Percentiles rank a stretch among this genome's conserved stretches.
Evolutionary conservation across 2,329 filamentous ascomycete genomes (phyloP).

Genomic region (Nemania abortiva): DNA sequence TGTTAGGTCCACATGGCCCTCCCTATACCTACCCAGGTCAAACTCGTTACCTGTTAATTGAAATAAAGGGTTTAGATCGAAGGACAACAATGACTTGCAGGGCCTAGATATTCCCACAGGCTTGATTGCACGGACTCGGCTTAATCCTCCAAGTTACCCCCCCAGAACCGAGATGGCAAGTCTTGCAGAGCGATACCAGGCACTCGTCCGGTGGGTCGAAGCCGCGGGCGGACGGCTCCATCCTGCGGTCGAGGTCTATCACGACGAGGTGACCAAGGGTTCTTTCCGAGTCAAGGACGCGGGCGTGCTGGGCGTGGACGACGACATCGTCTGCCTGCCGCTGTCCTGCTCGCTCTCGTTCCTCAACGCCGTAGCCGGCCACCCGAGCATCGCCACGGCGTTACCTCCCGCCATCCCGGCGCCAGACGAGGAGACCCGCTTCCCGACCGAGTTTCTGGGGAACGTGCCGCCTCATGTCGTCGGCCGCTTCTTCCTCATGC

Average conservation of each 20-base stretch:
- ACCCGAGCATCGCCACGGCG: constrained; percentile 44
- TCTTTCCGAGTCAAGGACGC: constrained; percentile 64
- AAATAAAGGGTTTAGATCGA: too few species aligned
- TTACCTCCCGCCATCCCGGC: constrained; percentile 28
- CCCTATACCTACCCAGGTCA: too few species aligned
- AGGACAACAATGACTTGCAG: too few species aligned
- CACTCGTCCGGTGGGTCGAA: constrained; percentile 37
- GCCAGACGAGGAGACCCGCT: constrained; percentile 46
- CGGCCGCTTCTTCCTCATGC: constrained; percentile 75
- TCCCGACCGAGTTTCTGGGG: constrained; percentile 64
- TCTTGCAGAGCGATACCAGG: constrained; percentile 33
- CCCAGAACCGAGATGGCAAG: constrained; percentile 32
- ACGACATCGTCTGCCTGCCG: constrained; percentile 65
- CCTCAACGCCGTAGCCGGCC: constrained; percentile 63
- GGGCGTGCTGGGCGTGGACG: constrained; percentile 51
- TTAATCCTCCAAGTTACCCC: neutral
- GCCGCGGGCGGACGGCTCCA: constrained; percentile 55
- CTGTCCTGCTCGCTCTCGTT: constrained; percentile 68
- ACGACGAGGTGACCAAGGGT: constrained; percentile 63
- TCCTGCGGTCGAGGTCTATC: constrained; percentile 64
- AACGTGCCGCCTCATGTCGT: constrained; percentile 68
- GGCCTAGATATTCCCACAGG: too few species aligned
- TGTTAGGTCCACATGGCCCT: too few species aligned
- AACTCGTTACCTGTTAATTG: too few species aligned
- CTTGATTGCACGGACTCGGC: neutral